A percentile compares a stretch with the other conserved stretches of the same genome.
These are phyloP conservation scores for Penicillium sumatraense DNA, from an alignment of 2,329 filamentous ascomycete genomes.

Conservation along the genomic window DNA sequence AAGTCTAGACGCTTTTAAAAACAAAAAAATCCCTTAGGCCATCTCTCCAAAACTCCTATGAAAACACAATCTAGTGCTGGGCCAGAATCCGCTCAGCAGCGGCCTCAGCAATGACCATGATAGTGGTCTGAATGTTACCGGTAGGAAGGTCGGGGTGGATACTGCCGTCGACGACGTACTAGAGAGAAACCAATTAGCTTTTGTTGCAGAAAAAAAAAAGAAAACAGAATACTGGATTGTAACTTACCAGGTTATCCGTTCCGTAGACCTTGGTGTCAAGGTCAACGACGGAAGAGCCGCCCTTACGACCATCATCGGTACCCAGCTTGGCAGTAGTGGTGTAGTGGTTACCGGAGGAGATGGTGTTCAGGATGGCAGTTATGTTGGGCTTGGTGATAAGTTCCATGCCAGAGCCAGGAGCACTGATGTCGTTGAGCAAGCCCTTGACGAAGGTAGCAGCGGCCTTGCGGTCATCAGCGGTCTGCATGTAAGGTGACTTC, in stretches of 20 bases:
- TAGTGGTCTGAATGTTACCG: slow-evolving; percentile 69
- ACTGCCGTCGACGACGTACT: slow-evolving; percentile 66
- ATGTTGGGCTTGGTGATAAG: slow-evolving; percentile 29
- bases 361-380: slow-evolving; percentile 33
- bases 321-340: slow-evolving; percentile 65
- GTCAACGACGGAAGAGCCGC: slow-evolving; percentile 67
- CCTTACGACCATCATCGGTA: slow-evolving; percentile 57
- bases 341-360: slow-evolving; percentile 53
- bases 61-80: slow-evolving; percentile 45
- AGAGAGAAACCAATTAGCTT: not conserved
- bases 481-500: slow-evolving; percentile 31
- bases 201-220: not conserved
- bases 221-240: slow-evolving; percentile 39
- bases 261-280: slow-evolving; percentile 68
- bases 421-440: slow-evolving; percentile 26
- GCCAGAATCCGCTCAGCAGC: slow-evolving; percentile 50
- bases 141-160: slow-evolving; percentile 72
- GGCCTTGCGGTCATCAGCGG: slow-evolving; percentile 26
- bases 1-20: not conserved
- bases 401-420: slow-evolving; percentile 22
- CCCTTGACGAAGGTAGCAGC: slow-evolving; percentile 26
- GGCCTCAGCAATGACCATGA: slow-evolving; percentile 68
- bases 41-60: not conserved
- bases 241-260: slow-evolving; percentile 61
- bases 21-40: not conserved